Base-by-base conservation (phyloP, 2,329 filamentous ascomycete species). In the Fusarium oligoseptatum region DNA sequence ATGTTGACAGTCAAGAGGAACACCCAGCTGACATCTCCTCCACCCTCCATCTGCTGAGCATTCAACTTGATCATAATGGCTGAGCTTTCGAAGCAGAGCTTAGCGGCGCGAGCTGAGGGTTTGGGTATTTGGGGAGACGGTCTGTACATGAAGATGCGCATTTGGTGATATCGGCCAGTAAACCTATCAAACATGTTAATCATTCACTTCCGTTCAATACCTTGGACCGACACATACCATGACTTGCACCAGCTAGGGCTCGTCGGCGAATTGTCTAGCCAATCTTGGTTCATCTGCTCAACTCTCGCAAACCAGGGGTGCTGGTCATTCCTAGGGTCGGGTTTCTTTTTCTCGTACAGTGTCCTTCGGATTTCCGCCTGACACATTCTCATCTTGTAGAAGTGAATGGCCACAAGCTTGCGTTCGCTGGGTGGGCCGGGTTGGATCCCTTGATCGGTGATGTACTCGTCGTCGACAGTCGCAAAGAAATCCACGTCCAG, bases 71-170 rank as follows among this genome's bases (percentile, higher is more conserved):
- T 94, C 80, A 98, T 95, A 82, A 91, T 94, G 12, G 92, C 88
- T 56, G 94, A 92, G 45, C 94, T 95, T 55, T 97, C 92, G 79
- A 93, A 98, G 81, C 95, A 98, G 76, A 91, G 92, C 36, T 89
- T 85, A 1, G 96, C 96, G 1, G 95, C 95, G n/a, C 89, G 85
- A 9, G 92, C 82, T 0, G 95, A 95, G 0, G 97, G 97, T 71
- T 94, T 92, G 0, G 96, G 94, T 3, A 98, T 91, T 81, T 98
- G 97, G 1, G 97, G 97, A 1, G 95, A 98, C 1, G 97, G 97
- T 3, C 97, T 90, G 81, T 95, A 97, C 74, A 98, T 88, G 76
- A 95, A 93, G 55, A 98, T 91, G 24, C 97, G 87, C 91, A 98
- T 96, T 56, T 94, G 94, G 80, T 98, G 95, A 82, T 94, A 95